These are phyloP conservation scores for Cryptococcus deneoformans DNA, from an alignment of 1,284 basidiomycete species.

Conservation along the genomic window DNA sequence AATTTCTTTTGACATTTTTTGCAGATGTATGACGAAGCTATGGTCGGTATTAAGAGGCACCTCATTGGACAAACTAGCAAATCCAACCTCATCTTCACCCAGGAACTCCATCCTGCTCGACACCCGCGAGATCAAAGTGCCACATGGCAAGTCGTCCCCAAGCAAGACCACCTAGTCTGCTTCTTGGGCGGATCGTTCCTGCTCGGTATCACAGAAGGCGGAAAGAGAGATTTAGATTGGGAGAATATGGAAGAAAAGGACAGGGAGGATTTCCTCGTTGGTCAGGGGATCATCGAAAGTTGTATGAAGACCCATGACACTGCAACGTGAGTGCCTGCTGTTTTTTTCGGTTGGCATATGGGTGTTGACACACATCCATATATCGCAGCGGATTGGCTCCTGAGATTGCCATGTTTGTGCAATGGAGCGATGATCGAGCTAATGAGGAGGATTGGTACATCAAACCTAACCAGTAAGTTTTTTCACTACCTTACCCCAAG, in stretches of 20 bases:
- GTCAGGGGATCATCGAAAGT: slow-evolving; percentile 76
- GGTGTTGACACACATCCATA: slow-evolving; percentile 34
- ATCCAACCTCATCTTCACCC: slow-evolving; percentile 68
- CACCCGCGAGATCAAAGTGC: slow-evolving; percentile 49
- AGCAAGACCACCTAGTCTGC: slow-evolving; percentile 96
- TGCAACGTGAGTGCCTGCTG: slow-evolving; percentile 57
- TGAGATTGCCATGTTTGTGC: slow-evolving; percentile 75
- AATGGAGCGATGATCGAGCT: slow-evolving; percentile 50
- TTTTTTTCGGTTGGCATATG: neutral
- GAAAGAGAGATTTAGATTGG: slow-evolving; percentile 51
- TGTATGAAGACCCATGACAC: slow-evolving; percentile 87
- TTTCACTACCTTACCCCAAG: too few species aligned
- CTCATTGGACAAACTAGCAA: slow-evolving; percentile 65
- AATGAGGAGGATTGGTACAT: slow-evolving; percentile 78
- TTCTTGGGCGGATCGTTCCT: slow-evolving; percentile 91
- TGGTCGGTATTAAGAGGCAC: slow-evolving; percentile 73
- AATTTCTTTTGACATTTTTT: neutral
- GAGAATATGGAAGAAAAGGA: slow-evolving; percentile 55
- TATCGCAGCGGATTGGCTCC: slow-evolving; percentile 68
- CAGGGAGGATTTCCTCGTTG: slow-evolving; percentile 75
- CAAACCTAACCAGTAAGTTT: slow-evolving; percentile 51
- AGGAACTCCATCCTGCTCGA: slow-evolving; percentile 60
- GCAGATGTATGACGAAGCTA: slow-evolving; percentile 82
- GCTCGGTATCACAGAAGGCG: slow-evolving; percentile 76
- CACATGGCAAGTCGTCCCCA: slow-evolving; percentile 68